Percentiles rank a stretch among this genome's conserved stretches.
Evolutionary conservation across 2,329 filamentous ascomycete genomes (phyloP).

Genomic region (Malbranchea zuffiana): DNA sequence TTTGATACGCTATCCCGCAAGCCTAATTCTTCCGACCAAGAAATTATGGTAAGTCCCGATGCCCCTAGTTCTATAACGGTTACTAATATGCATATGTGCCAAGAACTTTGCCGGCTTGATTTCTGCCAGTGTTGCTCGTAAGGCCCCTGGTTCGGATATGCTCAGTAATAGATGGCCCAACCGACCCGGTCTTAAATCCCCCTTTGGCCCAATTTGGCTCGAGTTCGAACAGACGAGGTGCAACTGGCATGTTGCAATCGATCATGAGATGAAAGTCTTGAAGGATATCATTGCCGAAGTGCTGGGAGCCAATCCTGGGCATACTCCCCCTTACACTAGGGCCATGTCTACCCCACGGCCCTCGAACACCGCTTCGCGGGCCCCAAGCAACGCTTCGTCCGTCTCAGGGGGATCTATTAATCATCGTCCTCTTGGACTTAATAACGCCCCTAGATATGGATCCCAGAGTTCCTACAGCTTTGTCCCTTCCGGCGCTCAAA

Average conservation of each 20-base stretch:
- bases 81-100: slow-evolving; percentile 2
- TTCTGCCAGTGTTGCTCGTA: slow-evolving; percentile 6
- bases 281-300: slow-evolving; percentile 12
- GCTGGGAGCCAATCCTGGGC: slow-evolving; percentile 7
- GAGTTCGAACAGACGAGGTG: slow-evolving; percentile 13
- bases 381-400: no score
- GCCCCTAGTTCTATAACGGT: background rate
- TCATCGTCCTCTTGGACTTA: no score
- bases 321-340: background rate
- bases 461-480: no score
- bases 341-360: background rate
- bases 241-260: slow-evolving; percentile 13
- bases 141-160: slow-evolving; percentile 5
- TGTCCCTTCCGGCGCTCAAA: no score
- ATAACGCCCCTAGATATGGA: no score
- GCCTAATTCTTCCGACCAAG: slow-evolving; percentile 16
- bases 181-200: slow-evolving; percentile 11
- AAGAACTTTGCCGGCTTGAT: slow-evolving; percentile 16
- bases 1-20: slow-evolving; percentile 29
- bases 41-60: slow-evolving; percentile 20
- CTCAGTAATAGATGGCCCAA: slow-evolving; percentile 13
- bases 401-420: no score
- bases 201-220: slow-evolving; percentile 15
- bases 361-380: no score
- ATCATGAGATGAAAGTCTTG: slow-evolving; percentile 12